These are phyloP conservation scores for Phytopythium helicoides DNA, from an alignment of 352 stramenopile genomes.

Conservation along the genomic window DNA sequence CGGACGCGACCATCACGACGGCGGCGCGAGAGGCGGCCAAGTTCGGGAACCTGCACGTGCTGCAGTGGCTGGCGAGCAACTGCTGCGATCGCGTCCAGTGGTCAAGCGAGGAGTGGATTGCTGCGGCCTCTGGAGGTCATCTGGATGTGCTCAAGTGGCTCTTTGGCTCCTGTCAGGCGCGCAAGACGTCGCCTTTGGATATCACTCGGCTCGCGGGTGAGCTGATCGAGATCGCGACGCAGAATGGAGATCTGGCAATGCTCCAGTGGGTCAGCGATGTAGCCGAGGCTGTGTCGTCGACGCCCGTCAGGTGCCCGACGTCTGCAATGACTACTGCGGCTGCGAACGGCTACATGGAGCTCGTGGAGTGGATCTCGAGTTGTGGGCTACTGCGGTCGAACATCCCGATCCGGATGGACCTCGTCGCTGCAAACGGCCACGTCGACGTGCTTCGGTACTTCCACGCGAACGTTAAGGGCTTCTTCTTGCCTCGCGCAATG, in stretches of 20 bases:
- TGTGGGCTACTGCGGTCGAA: constrained; percentile 6
- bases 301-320: constrained; percentile 12
- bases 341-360: constrained; percentile 9
- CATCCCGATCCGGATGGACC: constrained; percentile 11
- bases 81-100: constrained; percentile 4
- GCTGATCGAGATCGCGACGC: constrained; percentile 5
- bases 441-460: constrained; percentile 15
- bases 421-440: constrained; percentile 12
- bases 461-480: constrained; percentile 2
- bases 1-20: constrained; percentile 6
- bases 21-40: constrained; percentile 11
- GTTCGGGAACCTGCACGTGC: constrained; percentile 20
- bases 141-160: constrained; percentile 17
- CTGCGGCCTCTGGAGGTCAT: constrained; percentile 5
- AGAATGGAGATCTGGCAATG: constrained; percentile 10
- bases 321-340: constrained; percentile 10
- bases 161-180: constrained; percentile 6
- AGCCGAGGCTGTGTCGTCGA: constrained; percentile 5
- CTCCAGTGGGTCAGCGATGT: constrained; percentile 13
- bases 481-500: constrained; percentile 7
- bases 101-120: constrained; percentile 11
- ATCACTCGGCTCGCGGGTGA: constrained; percentile 11
- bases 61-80: constrained; percentile 20
- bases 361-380: constrained; percentile 12
- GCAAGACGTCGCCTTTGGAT: not conserved